Conservation (phyloP, 177 flowering plant species). For the Vitis hybrid region DNA sequence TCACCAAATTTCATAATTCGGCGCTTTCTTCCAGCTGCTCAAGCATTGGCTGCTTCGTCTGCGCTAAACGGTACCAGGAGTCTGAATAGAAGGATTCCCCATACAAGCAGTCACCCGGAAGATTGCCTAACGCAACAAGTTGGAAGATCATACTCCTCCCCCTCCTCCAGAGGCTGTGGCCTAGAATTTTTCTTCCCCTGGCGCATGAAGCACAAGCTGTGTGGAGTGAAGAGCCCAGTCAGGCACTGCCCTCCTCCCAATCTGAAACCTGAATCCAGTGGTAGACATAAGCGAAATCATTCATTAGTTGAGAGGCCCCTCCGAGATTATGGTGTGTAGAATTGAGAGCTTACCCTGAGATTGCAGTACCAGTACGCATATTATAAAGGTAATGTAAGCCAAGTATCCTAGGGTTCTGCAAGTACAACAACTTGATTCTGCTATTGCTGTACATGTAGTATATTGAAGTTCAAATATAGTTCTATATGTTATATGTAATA, state of each 20-base stretch:
- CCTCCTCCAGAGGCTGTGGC: constrained; percentile 32
- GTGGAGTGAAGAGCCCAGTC: constrained; percentile 33
- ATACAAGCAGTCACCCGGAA: constrained; percentile 3
- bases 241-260: constrained; percentile 1
- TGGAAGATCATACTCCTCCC: constrained; percentile 4
- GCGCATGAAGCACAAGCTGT: constrained; percentile 40
- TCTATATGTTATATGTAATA: too few species aligned
- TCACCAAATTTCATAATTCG: constrained; percentile 57
- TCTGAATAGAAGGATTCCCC: neutral
- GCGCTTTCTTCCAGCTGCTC: constrained; percentile 64
- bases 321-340: too few species aligned
- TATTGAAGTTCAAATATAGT: too few species aligned
- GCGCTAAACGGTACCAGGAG: constrained; percentile 7
- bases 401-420: too few species aligned
- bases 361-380: too few species aligned
- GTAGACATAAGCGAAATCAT: neutral
- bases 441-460: too few species aligned
- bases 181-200: constrained; percentile 34
- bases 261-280: neutral
- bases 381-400: too few species aligned
- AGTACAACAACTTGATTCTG: too few species aligned
- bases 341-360: too few species aligned
- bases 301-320: neutral
- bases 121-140: neutral
- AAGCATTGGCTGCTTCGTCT: constrained; percentile 49